phyloP scores from a whole-genome alignment of 768 basidiomycete species.

The Clitopilus passeckerianus region DNA sequence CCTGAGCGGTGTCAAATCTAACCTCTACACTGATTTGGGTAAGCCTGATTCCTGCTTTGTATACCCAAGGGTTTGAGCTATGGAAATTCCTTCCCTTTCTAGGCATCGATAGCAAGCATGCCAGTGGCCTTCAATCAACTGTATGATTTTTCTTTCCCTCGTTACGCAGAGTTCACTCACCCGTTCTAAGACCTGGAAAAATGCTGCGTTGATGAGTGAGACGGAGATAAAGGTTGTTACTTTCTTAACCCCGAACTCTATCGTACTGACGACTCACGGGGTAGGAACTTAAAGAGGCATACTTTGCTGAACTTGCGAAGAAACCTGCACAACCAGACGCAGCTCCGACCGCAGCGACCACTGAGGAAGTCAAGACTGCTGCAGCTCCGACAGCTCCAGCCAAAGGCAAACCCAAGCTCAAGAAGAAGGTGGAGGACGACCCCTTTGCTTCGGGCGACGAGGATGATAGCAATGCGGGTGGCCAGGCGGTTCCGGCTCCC shows the following conservation, averaged over 20 bases:
- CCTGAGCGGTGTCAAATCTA: conserved; percentile 65
- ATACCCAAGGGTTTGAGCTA: not conserved
- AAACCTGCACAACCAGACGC: conserved; percentile 15
- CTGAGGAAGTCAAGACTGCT: conserved; percentile 4
- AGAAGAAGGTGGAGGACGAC: conserved; percentile 46
- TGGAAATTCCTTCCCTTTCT: not conserved
- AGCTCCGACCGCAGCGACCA: conserved; percentile 2
- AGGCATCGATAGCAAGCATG: conserved; percentile 75
- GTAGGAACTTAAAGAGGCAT: conserved; percentile 62
- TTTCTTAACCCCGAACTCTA: not conserved
- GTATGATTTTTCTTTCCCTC: conserved; percentile 27
- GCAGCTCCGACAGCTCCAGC: conserved; percentile 15
- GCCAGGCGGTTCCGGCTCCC: not conserved
- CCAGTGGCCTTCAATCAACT: conserved; percentile 68
- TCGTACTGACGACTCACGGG: not conserved
- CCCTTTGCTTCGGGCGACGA: conserved; percentile 55
- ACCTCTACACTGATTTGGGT: conserved; percentile 66
- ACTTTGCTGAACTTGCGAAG: conserved; percentile 40
- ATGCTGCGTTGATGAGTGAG: conserved; percentile 50
- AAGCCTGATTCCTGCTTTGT: conserved; percentile 1
- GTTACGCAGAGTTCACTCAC: not conserved
- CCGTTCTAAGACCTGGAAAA: conserved; percentile 59
- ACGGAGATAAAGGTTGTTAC: conserved; percentile 54
- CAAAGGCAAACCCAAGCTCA: conserved; percentile 39
- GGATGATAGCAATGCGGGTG: conserved; percentile 15